A percentile compares a stretch with the other conserved stretches of the same genome.
Evolutionary conservation across 116 monocot species (phyloP).

Genomic region (Iris pallida): DNA sequence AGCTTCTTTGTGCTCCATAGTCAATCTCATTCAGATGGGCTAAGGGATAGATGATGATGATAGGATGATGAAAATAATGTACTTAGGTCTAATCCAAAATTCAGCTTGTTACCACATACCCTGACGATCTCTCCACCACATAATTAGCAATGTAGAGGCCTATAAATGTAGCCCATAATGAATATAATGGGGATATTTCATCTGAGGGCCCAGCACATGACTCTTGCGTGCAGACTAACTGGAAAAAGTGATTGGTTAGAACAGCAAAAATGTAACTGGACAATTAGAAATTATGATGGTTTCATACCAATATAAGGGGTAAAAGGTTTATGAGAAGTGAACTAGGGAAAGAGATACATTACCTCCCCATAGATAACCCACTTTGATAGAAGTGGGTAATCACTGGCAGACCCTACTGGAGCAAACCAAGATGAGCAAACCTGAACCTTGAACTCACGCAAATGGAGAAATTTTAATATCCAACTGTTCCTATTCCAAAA

Average conservation of each 20-base stretch:
- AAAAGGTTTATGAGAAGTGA: not conserved
- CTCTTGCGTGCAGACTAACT: slow-evolving; percentile 68
- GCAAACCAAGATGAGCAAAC: slow-evolving; percentile 95
- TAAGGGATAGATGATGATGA: too few relatives aligned
- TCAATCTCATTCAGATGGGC: too few relatives aligned
- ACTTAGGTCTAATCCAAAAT: not conserved
- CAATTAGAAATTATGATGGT: slow-evolving; percentile 3
- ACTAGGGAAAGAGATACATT: not conserved
- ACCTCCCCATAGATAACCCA: slow-evolving; percentile 93
- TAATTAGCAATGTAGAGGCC: slow-evolving; percentile 94
- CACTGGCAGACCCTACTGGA: slow-evolving; percentile 82
- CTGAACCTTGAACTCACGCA: slow-evolving; percentile 39
- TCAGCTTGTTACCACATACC: slow-evolving; percentile 34
- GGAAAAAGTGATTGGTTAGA: slow-evolving; percentile 18
- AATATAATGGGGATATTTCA: slow-evolving; percentile 87
- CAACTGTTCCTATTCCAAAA: slow-evolving; percentile 22
- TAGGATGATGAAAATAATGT: too few relatives aligned
- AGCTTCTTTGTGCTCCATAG: too few relatives aligned
- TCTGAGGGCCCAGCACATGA: slow-evolving; percentile 66
- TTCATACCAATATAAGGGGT: not conserved
- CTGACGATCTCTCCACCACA: slow-evolving; percentile 76
- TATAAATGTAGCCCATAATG: slow-evolving; percentile 90
- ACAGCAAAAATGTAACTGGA: slow-evolving; percentile 1
- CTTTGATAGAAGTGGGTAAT: slow-evolving; percentile 82
- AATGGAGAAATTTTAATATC: slow-evolving; percentile 34